A percentile compares a stretch with the other conserved stretches of the same genome.
Evolutionary conservation across 768 basidiomycete genomes (phyloP).

Genomic region (Stropharia rugosoannulata): DNA sequence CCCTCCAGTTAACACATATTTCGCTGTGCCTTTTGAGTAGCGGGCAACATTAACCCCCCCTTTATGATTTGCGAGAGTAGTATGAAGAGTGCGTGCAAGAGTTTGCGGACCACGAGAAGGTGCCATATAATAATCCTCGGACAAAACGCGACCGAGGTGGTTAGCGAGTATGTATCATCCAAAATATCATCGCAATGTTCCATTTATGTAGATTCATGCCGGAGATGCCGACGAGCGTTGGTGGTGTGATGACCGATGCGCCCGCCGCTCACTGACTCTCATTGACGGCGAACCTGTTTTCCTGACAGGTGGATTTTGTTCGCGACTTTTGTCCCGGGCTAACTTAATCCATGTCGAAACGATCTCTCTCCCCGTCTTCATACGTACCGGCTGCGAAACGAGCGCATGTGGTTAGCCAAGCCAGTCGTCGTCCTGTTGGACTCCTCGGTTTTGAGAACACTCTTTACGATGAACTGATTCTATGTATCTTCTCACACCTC

Average conservation of each 20-base stretch:
- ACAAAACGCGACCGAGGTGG: not conserved
- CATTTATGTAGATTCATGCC: constrained; percentile 1
- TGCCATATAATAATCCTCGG: constrained; percentile 35
- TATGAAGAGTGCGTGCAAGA: constrained; percentile 61
- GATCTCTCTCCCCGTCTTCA: constrained; percentile 41
- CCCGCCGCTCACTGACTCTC: no score
- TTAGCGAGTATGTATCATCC: not conserved
- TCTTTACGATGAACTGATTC: constrained; percentile 74
- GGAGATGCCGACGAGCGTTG: constrained; percentile 5
- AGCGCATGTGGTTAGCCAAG: constrained; percentile 28
- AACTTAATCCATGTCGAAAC: constrained; percentile 45
- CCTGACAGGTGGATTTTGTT: not conserved
- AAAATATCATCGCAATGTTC: not conserved
- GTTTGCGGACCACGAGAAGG: constrained; percentile 52
- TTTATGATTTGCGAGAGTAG: constrained; percentile 64
- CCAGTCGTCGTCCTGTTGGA: constrained; percentile 10
- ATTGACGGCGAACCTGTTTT: not conserved
- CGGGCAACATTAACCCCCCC: constrained; percentile 90
- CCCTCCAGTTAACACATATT: constrained; percentile 91
- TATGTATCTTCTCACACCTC: constrained; percentile 73
- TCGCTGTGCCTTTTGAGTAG: constrained; percentile 86
- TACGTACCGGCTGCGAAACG: constrained; percentile 60
- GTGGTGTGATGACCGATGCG: no score
- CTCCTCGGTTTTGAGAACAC: constrained; percentile 47
- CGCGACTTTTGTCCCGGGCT: not conserved